These are phyloP conservation scores for Amylostereum areolatum DNA, from an alignment of 1,284 basidiomycete species.

Conservation along the genomic window DNA sequence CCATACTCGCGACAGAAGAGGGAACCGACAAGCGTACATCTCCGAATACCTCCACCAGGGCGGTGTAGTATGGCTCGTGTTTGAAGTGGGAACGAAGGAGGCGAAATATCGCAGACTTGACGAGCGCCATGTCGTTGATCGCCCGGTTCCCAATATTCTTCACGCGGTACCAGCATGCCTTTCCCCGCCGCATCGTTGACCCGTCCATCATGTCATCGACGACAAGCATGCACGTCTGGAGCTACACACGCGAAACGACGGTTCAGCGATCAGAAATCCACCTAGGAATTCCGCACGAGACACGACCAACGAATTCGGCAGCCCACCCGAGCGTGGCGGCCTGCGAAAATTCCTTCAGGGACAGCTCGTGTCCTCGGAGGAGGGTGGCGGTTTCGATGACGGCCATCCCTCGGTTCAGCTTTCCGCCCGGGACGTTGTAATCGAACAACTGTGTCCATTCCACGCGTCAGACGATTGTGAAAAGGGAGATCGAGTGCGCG, in stretches of 20 bases:
- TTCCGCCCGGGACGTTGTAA: conserved; percentile 94
- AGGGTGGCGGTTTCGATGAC: conserved; percentile 94
- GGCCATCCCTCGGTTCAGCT: conserved; percentile 93
- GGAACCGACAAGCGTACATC: conserved; percentile 44
- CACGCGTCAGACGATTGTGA: too few species aligned
- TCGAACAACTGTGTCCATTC: conserved; percentile 64
- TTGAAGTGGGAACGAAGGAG: conserved; percentile 90
- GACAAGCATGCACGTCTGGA: conserved; percentile 98
- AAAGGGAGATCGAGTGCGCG: background rate
- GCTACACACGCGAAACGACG: conserved; percentile 34
- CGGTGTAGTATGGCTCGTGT: conserved; percentile 78
- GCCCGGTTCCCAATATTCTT: conserved; percentile 80
- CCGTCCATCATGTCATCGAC: conserved; percentile 98
- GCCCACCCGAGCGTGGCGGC: conserved; percentile 94
- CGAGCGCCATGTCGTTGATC: conserved; percentile 97
- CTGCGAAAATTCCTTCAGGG: conserved; percentile 83
- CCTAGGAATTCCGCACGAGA: background rate
- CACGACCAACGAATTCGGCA: conserved; percentile 77
- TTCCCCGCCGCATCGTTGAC: conserved; percentile 90
- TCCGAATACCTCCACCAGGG: conserved; percentile 88
- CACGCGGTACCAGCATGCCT: conserved; percentile 92
- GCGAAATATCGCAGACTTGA: conserved; percentile 90
- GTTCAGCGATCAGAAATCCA: background rate
- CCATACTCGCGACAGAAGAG: background rate
- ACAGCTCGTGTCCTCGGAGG: conserved; percentile 62